Evolutionary conservation across 495 filamentous ascomycete species (phyloP).

Genomic region (Pyrenula massariospora): DNA sequence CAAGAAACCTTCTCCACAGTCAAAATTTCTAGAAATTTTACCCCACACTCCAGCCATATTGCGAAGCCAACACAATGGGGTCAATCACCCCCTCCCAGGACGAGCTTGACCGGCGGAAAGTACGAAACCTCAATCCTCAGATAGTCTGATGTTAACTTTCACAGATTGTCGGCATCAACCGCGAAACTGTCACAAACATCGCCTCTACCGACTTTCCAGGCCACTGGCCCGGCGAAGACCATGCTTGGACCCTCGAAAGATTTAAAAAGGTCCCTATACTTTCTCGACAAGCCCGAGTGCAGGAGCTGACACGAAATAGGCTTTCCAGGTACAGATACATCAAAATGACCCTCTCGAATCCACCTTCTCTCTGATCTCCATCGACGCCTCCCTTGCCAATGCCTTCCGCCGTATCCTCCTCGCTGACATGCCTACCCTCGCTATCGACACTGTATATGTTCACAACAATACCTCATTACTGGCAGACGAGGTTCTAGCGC

Average conservation of each 20-base stretch:
- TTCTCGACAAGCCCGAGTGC: no score
- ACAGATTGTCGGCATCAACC: slow-evolving; percentile 74
- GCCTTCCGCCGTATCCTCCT: slow-evolving; percentile 96
- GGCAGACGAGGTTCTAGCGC: slow-evolving; percentile 89
- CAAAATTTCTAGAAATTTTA: background rate
- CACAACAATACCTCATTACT: slow-evolving; percentile 94
- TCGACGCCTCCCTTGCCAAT: slow-evolving; percentile 90
- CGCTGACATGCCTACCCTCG: slow-evolving; percentile 86
- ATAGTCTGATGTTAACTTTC: background rate
- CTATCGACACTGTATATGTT: slow-evolving; percentile 85
- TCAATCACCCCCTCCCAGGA: background rate
- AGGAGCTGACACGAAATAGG: no score
- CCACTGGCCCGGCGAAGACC: slow-evolving; percentile 83
- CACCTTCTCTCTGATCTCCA: slow-evolving; percentile 80
- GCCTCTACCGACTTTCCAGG: slow-evolving; percentile 81
- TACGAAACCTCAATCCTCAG: no score
- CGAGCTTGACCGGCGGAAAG: background rate
- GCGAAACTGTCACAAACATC: slow-evolving; percentile 80
- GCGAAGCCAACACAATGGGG: background rate
- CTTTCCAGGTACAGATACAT: slow-evolving; percentile 70
- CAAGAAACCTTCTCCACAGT: no score
- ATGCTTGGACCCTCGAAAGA: slow-evolving; percentile 68
- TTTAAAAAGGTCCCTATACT: slow-evolving; percentile 54
- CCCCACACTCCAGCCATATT: background rate
- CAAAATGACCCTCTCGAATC: slow-evolving; percentile 60